Base-by-base conservation (phyloP, 1,139 yeast genomes). In the Taphrina wiesneri region DNA sequence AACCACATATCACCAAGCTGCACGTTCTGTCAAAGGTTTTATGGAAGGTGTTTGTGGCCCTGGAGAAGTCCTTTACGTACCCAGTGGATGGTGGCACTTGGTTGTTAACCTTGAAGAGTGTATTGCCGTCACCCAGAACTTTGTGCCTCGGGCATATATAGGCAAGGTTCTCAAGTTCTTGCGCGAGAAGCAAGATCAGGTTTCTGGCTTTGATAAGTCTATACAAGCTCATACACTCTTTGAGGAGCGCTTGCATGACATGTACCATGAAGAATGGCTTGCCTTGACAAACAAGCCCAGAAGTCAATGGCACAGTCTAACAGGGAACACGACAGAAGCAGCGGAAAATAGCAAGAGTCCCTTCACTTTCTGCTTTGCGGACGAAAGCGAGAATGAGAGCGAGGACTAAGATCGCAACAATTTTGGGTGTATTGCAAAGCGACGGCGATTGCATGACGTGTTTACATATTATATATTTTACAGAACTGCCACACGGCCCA, bases 81-180 rank as follows among this genome's bases (percentile, higher is more conserved):
- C 97, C 1, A 82, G 92, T 23, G 96, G 96, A 0, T 91, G 97
- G 97, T 91, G 97, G 97, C 97, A 91, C 77, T 80, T 86, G 49
- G 97, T 91, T 28, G 88, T 90, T 26, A 91, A 91, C 72, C 74
- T 91, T 28, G 90, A 87, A 69, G 92, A 88, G 72, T 81, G 87
- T 19, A 86, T 88, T 49, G 92, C 96, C 0, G 77, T 90, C 72
- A 91, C 97, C 0, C 96, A 90, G 70, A 91, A 91, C 74, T 91
- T 90, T 75, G 93, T 90, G 4, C 96, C 97, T 0, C 74, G 74
- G 47, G 83, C 84, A 64, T 78, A 83, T 23, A 71, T 78, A 32
- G 68, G 70, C 13, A 79, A 81, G 51, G 95, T 86, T 1, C 77
- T 89, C 68, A 78, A 83, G 70, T 91, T 91, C 72, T 81, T 91